Evolutionary conservation across 208 protist genomes (phyloP).

Genomic region (Trypanosoma melophagium): DNA sequence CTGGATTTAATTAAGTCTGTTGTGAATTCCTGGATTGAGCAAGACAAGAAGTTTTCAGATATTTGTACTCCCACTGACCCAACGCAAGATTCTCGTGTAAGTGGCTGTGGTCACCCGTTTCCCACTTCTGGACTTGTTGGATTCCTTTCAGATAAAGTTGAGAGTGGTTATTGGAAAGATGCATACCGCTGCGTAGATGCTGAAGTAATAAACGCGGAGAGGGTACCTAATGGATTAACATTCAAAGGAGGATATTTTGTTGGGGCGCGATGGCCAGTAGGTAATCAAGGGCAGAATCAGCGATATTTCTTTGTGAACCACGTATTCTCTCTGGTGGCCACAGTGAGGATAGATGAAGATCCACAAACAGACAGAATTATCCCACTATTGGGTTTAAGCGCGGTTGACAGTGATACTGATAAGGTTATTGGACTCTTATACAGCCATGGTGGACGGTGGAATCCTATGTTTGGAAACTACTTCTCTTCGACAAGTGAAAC

Average conservation of each 20-base stretch:
- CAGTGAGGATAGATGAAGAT: conserved; percentile 4
- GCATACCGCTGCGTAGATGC: conserved; percentile 20
- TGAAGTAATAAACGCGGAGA: neutral
- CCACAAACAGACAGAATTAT: neutral
- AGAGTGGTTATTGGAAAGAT: conserved; percentile 1
- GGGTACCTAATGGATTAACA: neutral
- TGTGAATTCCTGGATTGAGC: conserved; percentile 5
- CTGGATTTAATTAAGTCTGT: conserved; percentile 3
- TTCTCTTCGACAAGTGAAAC: neutral
- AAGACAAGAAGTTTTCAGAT: neutral
- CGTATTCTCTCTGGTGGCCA: conserved; percentile 22
- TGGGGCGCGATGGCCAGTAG: conserved; percentile 22
- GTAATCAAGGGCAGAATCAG: conserved; percentile 24
- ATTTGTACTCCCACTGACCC: neutral
- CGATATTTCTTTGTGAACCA: conserved; percentile 24
- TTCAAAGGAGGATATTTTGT: conserved; percentile 4
- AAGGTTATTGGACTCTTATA: conserved; percentile 4
- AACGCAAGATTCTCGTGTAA: neutral
- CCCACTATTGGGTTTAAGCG: conserved; percentile 13
- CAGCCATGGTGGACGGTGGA: neutral
- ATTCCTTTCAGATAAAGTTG: neutral
- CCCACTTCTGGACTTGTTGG: conserved; percentile 19
- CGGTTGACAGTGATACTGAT: neutral
- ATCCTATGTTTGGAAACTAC: neutral
- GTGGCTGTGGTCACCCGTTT: neutral